Evolutionary conservation across 805 yeast species (phyloP).

Genomic region (Yarrowia osloensis): DNA sequence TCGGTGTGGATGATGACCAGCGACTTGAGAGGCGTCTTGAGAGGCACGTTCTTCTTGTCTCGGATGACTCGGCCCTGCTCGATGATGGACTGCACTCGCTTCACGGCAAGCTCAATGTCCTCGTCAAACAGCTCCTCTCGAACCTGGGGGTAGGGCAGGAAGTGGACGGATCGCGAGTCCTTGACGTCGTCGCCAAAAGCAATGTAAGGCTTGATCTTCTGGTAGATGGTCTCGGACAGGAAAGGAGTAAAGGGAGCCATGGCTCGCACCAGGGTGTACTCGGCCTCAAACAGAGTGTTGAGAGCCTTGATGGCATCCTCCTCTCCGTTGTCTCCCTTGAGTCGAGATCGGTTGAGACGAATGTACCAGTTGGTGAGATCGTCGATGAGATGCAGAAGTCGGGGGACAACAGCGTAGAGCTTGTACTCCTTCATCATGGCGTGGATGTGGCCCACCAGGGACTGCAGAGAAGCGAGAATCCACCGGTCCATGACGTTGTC

Average conservation of each 20-base stretch:
- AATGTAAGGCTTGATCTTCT: conserved; percentile 57
- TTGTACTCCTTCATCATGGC: conserved; percentile 87
- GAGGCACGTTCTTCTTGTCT: conserved; percentile 90
- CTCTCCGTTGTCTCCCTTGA: conserved; percentile 89
- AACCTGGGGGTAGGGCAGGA: conserved; percentile 84
- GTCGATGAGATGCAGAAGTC: conserved; percentile 82
- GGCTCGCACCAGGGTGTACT: conserved; percentile 84
- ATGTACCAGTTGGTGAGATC: conserved; percentile 98
- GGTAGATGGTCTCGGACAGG: conserved; percentile 87
- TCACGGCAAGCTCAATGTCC: conserved; percentile 73
- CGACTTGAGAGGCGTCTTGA: conserved; percentile 91
- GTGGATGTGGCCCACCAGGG: conserved; percentile 82
- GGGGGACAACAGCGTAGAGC: conserved; percentile 94
- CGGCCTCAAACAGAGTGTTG: conserved; percentile 87
- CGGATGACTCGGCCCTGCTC: conserved; percentile 95
- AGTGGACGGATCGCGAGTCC: conserved; percentile 86
- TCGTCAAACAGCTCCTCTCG: conserved; percentile 79
- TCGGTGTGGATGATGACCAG: conserved; percentile 85
- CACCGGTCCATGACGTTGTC: conserved; percentile 96
- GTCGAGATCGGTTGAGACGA: conserved; percentile 95
- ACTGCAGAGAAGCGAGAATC: conserved; percentile 95
- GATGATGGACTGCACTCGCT: conserved; percentile 95
- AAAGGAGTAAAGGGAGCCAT: conserved; percentile 99
- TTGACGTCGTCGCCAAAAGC: conserved; percentile 49
- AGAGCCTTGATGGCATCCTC: conserved; percentile 84